phyloP scores from a whole-genome alignment of 129 eudicot genomes.

The Arctium minus region DNA sequence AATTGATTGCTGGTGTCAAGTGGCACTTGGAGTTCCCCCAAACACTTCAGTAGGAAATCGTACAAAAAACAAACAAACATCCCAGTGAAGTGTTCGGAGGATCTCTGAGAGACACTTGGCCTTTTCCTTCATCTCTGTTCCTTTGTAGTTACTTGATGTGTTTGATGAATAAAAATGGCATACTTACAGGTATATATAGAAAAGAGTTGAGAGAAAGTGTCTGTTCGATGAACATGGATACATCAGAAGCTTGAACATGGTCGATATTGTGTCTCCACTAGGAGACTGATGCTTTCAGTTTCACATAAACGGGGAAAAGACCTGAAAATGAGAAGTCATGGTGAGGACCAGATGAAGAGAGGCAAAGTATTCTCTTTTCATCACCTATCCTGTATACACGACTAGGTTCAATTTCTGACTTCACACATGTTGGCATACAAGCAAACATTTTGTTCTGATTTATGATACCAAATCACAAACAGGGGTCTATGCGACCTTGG shows the following conservation, averaged over 20 bases:
- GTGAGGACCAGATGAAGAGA: conserved; percentile 14
- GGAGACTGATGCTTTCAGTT: neutral
- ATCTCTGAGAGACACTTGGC: conserved; percentile 21
- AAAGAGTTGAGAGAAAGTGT: neutral
- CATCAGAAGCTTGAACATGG: conserved; percentile 17
- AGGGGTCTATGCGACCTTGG: neutral
- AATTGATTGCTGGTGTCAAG: neutral
- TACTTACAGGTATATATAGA: neutral
- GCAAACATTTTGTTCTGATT: neutral
- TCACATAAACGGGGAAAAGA: neutral
- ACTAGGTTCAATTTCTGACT: neutral
- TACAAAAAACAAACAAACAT: neutral
- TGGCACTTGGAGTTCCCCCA: conserved; percentile 27
- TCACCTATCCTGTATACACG: neutral
- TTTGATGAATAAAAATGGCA: neutral
- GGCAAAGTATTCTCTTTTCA: conserved; percentile 4
- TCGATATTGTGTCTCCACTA: conserved; percentile 10
- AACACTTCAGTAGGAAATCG: conserved; percentile 25
- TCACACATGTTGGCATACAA: neutral
- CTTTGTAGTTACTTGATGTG: neutral
- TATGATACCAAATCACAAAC: neutral
- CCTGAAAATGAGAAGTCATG: neutral
- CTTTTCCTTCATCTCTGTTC: neutral
- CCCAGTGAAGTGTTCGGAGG: conserved; percentile 28
- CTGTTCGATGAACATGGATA: neutral